Conservation (phyloP, 2,329 filamentous ascomycete species). For the Scorias spongiosa region DNA sequence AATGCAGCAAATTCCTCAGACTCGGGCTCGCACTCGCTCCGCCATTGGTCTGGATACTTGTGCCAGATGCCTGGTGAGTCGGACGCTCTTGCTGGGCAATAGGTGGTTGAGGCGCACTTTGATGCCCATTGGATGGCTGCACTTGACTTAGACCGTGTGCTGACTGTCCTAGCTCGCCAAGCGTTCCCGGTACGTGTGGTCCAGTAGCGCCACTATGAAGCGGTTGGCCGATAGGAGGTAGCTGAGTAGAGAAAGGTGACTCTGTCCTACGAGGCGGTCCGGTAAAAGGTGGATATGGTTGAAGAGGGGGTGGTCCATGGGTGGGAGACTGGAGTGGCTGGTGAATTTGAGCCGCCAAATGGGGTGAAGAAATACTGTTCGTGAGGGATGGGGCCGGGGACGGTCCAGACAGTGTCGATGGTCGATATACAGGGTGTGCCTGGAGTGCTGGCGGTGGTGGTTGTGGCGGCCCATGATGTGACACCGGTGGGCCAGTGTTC, state of each 20-base stretch:
- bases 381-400: constrained; percentile 13
- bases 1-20: constrained; percentile 32
- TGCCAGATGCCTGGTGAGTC: no score
- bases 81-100: neutral
- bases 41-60: neutral
- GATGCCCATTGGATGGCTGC: constrained; percentile 1
- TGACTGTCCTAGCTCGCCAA: no score
- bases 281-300: neutral
- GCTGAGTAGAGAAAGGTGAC: constrained; percentile 10
- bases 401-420: constrained; percentile 6
- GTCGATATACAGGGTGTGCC: constrained; percentile 4
- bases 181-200: neutral
- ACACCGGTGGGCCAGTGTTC: neutral
- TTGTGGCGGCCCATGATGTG: constrained; percentile 1
- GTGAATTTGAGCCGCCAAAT: constrained; percentile 17
- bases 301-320: constrained; percentile 8
- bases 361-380: constrained; percentile 25
- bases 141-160: neutral
- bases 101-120: constrained; percentile 1
- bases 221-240: constrained; percentile 10
- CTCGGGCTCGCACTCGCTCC: constrained; percentile 33
- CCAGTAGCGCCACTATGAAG: neutral
- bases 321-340: constrained; percentile 22
- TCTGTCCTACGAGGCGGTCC: constrained; percentile 6
- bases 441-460: constrained; percentile 1